phyloP scores from a whole-genome alignment of 2,329 filamentous ascomycete species.

The Ramularia collo-cygni region DNA sequence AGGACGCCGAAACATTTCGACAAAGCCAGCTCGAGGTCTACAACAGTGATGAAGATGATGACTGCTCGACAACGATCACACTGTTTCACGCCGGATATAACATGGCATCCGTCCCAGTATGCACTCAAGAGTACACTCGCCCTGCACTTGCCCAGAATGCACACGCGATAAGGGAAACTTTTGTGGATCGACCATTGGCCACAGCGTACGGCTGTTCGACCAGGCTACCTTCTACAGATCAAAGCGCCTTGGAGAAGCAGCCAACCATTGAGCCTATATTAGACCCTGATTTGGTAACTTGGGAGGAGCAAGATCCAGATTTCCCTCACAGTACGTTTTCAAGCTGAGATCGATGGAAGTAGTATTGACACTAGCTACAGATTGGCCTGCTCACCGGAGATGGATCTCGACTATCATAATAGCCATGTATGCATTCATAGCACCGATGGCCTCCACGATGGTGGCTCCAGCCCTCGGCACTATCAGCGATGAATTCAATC shows the following conservation, averaged over 20 bases:
- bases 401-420: conserved; percentile 38
- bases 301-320: conserved; percentile 36
- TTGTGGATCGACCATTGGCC: no score
- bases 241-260: not conserved
- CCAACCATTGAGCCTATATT: conserved; percentile 1
- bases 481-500: conserved; percentile 22
- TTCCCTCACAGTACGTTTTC: conserved; percentile 32
- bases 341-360: no score
- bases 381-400: conserved; percentile 33
- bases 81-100: conserved; percentile 11
- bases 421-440: conserved; percentile 29
- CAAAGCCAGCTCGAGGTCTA: conserved; percentile 12
- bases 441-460: conserved; percentile 29
- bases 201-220: no score
- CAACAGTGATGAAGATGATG: conserved; percentile 5
- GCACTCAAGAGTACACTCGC: no score
- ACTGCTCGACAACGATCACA: conserved; percentile 6
- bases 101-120: no score
- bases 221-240: no score
- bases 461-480: conserved; percentile 26
- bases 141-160: no score
- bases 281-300: conserved; percentile 34
- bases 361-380: no score
- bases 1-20: conserved; percentile 4
- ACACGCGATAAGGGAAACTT: no score